Evolutionary conservation across 345 rosid genomes (phyloP), one percentile per base, ranked within the genome.

Genomic region (Hibiscus mutabilis): DNA sequence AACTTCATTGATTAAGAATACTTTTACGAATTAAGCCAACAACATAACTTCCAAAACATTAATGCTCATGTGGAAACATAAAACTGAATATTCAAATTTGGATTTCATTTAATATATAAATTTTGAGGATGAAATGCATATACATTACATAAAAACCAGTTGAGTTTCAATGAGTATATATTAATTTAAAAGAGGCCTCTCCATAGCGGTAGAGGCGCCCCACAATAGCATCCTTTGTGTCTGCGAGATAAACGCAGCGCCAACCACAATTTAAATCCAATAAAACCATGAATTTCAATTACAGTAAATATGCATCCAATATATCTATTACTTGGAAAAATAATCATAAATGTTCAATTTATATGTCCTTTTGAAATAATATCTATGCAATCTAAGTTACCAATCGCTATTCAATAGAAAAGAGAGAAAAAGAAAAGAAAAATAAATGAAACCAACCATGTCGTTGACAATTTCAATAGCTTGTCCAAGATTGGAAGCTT

Each of bases 401-500:
- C 35, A 31, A 31, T 31, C 35, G 35, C 5, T 31, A 31, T 31
- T 4, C 1, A 46, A 46, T 12, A 46, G 55, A 44, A 25, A 57
- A 49, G 18, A 49, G 18, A 52, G 1, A 35, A 7, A 35, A 33
- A 33, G 1, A 6, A 35, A 1, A 22, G 21, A 11, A n/a, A 49
- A 15, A 66, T 49, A 62, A 47, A 21, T 11, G 16, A 78, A 73
- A 75, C 82, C 6, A 62, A 94, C 99, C 98, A 92, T 95, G 63
- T 85, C 85, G 74, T 92, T 90, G 74, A 92, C 97, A 68, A 80
- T 67, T 66, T 82, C 79, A 40, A 95, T 88, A 61, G 97, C 96
- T 55, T 92, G 94, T 0, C 97, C 97, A 53, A 95, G 87, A 73
- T 95, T 92, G n/a, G 99, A 88, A 63, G 97, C 98, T 80, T 95